Evolutionary conservation across 2,329 filamentous ascomycete genomes (phyloP).

Genomic region (Zalaria obscura): DNA sequence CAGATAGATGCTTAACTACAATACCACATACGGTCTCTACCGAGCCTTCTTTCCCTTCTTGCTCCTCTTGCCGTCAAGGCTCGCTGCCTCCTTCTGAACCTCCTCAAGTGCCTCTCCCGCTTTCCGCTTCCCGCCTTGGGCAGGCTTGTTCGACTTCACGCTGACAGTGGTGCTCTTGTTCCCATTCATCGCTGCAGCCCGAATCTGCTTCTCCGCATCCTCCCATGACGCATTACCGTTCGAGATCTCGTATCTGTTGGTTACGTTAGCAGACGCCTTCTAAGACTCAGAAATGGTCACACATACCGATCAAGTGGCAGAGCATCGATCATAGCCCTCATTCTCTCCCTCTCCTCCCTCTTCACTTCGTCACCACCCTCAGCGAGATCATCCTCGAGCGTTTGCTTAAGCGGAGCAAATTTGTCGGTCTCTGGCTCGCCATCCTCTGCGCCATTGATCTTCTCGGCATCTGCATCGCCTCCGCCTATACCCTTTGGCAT

Average conservation of each 20-base stretch:
- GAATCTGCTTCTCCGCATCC: slow-evolving; percentile 61
- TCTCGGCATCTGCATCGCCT: slow-evolving; percentile 43
- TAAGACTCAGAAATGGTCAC: not conserved
- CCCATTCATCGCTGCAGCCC: slow-evolving; percentile 27
- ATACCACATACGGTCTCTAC: not conserved
- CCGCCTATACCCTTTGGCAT: slow-evolving; percentile 34
- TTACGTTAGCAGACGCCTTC: not conserved
- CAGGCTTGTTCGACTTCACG: slow-evolving; percentile 31
- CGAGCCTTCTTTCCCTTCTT: slow-evolving; percentile 17
- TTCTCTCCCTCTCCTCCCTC: slow-evolving; percentile 58
- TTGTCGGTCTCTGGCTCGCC: slow-evolving; percentile 34
- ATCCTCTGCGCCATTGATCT: slow-evolving; percentile 51
- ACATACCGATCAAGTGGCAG: slow-evolving; percentile 75
- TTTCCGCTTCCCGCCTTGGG: slow-evolving; percentile 18
- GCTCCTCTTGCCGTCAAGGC: slow-evolving; percentile 10
- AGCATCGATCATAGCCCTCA: slow-evolving; percentile 78
- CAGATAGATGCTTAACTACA: not conserved
- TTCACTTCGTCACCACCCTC: slow-evolving; percentile 70
- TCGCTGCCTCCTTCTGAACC: slow-evolving; percentile 20
- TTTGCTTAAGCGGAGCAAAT: slow-evolving; percentile 56
- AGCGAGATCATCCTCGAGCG: slow-evolving; percentile 68
- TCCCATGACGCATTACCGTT: slow-evolving; percentile 39
- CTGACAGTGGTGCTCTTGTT: slow-evolving; percentile 51
- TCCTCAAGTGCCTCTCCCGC: slow-evolving; percentile 21
- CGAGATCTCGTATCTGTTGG: slow-evolving; percentile 27